phyloP scores from a whole-genome alignment of 495 filamentous ascomycete species.

The Neurospora tetraspora region DNA sequence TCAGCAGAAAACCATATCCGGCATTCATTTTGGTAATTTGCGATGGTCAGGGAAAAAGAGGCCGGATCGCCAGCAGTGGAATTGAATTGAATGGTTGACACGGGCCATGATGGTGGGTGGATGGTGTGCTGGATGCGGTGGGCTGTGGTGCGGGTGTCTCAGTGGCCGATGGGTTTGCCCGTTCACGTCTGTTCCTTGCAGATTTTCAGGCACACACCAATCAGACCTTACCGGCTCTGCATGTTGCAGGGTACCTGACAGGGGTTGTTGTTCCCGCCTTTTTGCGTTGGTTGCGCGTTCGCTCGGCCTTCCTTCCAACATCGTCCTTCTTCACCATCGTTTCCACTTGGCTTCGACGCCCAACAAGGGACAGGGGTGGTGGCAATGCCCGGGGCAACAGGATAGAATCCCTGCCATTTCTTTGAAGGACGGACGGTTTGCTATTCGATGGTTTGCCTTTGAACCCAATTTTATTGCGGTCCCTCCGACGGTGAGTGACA shows the following conservation, averaged over 20 bases:
- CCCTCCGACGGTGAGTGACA: not conserved
- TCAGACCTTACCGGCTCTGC: not conserved
- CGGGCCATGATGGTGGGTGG: not conserved
- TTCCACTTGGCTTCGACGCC: not conserved
- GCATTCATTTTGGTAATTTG: not conserved
- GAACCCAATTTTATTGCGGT: not conserved
- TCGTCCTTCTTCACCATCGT: not conserved
- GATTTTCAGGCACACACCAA: slow-evolving; percentile 7
- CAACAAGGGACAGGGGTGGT: not conserved
- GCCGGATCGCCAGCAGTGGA: not conserved
- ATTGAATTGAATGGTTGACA: not conserved
- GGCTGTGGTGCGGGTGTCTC: not conserved
- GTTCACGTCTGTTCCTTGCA: slow-evolving; percentile 12
- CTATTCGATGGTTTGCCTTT: not conserved
- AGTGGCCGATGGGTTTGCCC: slow-evolving; percentile 6
- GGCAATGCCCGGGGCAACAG: not conserved
- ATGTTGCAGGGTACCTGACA: slow-evolving; percentile 6
- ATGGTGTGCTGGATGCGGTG: not conserved
- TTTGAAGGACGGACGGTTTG: not conserved
- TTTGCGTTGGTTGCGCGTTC: not conserved
- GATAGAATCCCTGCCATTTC: not conserved
- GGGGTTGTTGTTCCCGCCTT: not conserved
- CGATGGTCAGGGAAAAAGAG: not conserved
- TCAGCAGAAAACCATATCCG: not conserved
- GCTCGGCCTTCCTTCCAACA: not conserved